phyloP scores from a whole-genome alignment of 2,329 filamentous ascomycete species.

The Reticulascus tulasneorum region DNA sequence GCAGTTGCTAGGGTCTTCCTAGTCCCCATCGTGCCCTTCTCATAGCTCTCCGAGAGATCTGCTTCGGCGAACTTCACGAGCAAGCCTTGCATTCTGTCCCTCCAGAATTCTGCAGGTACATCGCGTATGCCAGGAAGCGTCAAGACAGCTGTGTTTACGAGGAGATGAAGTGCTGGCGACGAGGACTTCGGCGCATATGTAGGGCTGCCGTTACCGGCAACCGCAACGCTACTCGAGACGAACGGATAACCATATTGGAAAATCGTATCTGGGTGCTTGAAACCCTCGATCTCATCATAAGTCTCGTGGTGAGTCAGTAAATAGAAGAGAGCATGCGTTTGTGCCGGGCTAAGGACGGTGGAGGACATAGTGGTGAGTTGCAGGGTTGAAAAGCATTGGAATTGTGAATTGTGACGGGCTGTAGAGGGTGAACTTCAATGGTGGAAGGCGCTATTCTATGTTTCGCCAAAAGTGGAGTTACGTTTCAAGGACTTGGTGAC shows the following conservation, averaged over 20 bases:
- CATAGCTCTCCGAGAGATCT: constrained; percentile 75
- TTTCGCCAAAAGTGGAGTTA: no score
- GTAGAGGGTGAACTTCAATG: no score
- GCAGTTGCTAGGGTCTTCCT: constrained; percentile 73
- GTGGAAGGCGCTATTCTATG: no score
- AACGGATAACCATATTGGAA: constrained; percentile 69
- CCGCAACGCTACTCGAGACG: constrained; percentile 16
- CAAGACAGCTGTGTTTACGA: constrained; percentile 63
- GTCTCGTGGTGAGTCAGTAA: constrained; percentile 58
- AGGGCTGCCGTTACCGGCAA: neutral
- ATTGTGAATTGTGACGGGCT: no score
- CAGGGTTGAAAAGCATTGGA: no score
- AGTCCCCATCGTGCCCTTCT: constrained; percentile 70
- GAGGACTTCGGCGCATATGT: constrained; percentile 35
- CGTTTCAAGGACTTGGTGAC: no score
- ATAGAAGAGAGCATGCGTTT: constrained; percentile 53
- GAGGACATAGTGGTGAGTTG: no score
- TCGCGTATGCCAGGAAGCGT: constrained; percentile 62
- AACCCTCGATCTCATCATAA: constrained; percentile 66
- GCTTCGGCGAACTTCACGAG: constrained; percentile 60
- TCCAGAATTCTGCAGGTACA: constrained; percentile 63
- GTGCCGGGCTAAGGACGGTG: no score
- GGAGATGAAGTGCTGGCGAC: constrained; percentile 63
- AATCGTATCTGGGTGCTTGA: constrained; percentile 63
- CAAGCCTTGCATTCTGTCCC: constrained; percentile 54